Conservation (phyloP, 208 protist species). For the Acanthamoeba culbertsoni region DNA sequence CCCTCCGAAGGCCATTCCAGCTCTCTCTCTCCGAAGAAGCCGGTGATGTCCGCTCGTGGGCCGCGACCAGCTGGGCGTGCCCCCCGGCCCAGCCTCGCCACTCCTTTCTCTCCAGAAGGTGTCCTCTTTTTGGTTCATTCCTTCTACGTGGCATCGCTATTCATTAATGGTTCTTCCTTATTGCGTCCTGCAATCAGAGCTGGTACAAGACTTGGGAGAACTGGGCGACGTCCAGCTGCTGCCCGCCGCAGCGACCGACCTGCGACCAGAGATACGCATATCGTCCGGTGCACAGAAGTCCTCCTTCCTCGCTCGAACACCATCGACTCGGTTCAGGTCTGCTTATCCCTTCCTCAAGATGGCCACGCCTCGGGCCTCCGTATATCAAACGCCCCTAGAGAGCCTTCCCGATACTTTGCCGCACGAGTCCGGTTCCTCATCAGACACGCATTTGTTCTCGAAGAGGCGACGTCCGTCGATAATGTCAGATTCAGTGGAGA, state of each 20-base stretch:
- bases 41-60: not conserved
- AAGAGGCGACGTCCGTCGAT: not conserved
- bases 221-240: not conserved
- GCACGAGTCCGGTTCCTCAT: not conserved
- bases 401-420: too few species aligned
- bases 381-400: not conserved
- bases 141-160: not conserved
- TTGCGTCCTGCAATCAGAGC: not conserved
- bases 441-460: not conserved
- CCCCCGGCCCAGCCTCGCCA: not conserved
- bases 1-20: too few species aligned
- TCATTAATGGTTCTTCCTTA: not conserved
- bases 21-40: too few species aligned
- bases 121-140: not conserved
- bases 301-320: not conserved
- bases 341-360: not conserved
- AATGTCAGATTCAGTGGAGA: not conserved
- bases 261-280: not conserved
- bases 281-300: not conserved
- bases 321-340: not conserved
- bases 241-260: not conserved
- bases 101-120: not conserved
- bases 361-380: not conserved
- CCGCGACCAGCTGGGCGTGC: not conserved
- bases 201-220: not conserved